phyloP scores from a whole-genome alignment of 805 yeast species.

The Pichia nakasei region DNA sequence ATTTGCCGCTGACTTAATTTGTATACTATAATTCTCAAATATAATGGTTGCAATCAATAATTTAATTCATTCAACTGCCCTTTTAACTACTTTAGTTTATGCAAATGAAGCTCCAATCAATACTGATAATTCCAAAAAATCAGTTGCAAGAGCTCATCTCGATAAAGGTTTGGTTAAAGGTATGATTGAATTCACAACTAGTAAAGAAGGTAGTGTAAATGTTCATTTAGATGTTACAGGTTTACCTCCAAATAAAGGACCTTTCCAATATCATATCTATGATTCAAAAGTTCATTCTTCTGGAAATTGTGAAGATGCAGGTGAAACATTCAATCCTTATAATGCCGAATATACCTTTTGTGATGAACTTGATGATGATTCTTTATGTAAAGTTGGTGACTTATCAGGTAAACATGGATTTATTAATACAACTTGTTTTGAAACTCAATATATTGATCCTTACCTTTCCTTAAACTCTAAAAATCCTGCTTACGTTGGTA shows the following conservation, averaged over 20 bases:
- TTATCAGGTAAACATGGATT: constrained; percentile 72
- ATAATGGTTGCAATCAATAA: constrained; percentile 15
- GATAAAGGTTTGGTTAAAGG: constrained; percentile 40
- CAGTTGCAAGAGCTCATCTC: constrained; percentile 51
- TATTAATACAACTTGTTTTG: constrained; percentile 62
- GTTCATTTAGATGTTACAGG: constrained; percentile 68
- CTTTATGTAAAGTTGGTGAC: constrained; percentile 64
- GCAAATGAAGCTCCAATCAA: constrained; percentile 39
- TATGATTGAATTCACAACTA: constrained; percentile 51
- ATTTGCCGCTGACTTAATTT: background rate
- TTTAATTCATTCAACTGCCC: constrained; percentile 31
- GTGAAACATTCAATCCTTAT: constrained; percentile 58
- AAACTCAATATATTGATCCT: constrained; percentile 53
- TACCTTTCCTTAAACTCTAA: constrained; percentile 52
- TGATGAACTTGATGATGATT: constrained; percentile 40
- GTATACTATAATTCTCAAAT: background rate
- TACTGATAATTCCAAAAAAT: constrained; percentile 39
- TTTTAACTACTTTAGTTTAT: constrained; percentile 20
- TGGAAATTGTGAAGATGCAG: constrained; percentile 47
- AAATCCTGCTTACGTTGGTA: constrained; percentile 51
- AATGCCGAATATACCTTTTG: constrained; percentile 42
- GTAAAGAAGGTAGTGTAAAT: constrained; percentile 40
- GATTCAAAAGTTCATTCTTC: constrained; percentile 42
- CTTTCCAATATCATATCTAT: constrained; percentile 64
- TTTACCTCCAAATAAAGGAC: constrained; percentile 57